Evolutionary conservation across 108 stramenopile genomes (phyloP).

Genomic region (Skeletonema menzelii): DNA sequence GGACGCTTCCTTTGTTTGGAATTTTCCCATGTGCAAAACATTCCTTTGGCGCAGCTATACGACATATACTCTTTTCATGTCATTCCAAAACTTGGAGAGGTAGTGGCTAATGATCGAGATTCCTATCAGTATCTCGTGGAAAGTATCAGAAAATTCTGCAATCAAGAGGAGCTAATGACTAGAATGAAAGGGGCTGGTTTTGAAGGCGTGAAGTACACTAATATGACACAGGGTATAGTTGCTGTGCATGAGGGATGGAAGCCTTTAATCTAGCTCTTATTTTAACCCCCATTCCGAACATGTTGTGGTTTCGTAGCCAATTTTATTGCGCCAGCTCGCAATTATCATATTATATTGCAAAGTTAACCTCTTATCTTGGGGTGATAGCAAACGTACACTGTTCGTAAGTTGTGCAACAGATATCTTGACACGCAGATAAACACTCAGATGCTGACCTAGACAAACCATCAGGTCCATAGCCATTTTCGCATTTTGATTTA

Average conservation of each 20-base stretch:
- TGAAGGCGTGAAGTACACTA: slow-evolving; percentile 66
- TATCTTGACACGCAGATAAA: slow-evolving; percentile 82
- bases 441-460: slow-evolving; percentile 77
- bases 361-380: slow-evolving; percentile 20
- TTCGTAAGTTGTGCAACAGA: slow-evolving; percentile 86
- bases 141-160: slow-evolving; percentile 95
- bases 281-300: background rate
- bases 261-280: slow-evolving; percentile 31
- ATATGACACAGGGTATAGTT: slow-evolving; percentile 94
- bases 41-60: slow-evolving; percentile 73
- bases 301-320: background rate
- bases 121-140: slow-evolving; percentile 99
- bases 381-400: slow-evolving; percentile 80
- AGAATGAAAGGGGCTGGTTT: slow-evolving; percentile 90
- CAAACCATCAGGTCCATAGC: slow-evolving; percentile 62
- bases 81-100: slow-evolving; percentile 91
- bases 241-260: slow-evolving; percentile 92
- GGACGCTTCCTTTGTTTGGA: slow-evolving; percentile 97
- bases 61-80: slow-evolving; percentile 94
- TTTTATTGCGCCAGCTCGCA: background rate
- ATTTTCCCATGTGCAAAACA: slow-evolving; percentile 87
- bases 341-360: background rate
- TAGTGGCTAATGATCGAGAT: slow-evolving; percentile 90
- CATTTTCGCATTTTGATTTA: slow-evolving; percentile 61
- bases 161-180: slow-evolving; percentile 81